Evolutionary conservation across 106 monocot species (phyloP).

Genomic region (Apostasia ramifera): DNA sequence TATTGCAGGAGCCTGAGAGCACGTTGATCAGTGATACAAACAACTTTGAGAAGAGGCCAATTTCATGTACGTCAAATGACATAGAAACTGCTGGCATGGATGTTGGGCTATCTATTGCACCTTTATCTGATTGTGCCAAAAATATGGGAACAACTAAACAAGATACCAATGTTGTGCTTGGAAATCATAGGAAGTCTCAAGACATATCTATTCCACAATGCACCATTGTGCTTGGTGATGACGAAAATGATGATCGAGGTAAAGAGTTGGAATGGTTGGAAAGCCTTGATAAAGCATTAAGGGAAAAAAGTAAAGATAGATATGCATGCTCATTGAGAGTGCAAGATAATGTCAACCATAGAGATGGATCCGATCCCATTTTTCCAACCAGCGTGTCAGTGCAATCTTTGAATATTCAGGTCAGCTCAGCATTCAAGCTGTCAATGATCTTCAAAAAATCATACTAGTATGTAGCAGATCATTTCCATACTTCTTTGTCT

Average conservation of each 20-base stretch:
- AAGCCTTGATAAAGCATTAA: constrained; percentile 28
- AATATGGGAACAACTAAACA: constrained; percentile 20
- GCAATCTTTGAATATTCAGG: constrained; percentile 17
- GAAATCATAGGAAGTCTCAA: constrained; percentile 24
- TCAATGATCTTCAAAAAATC: not conserved
- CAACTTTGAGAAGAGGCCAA: constrained; percentile 7
- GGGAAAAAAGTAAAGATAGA: constrained; percentile 18
- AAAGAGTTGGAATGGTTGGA: constrained; percentile 46
- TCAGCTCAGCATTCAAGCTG: not conserved
- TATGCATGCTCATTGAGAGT: not conserved
- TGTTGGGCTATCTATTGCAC: constrained; percentile 9
- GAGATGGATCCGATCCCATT: constrained; percentile 9
- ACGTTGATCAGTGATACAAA: not conserved
- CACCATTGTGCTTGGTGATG: constrained; percentile 2
- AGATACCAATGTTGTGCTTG: not conserved
- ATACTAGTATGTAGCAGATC: not conserved
- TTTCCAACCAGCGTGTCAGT: constrained; percentile 5
- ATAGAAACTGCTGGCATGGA: not conserved
- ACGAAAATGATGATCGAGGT: constrained; percentile 17
- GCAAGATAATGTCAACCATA: constrained; percentile 3
- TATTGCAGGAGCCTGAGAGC: constrained; percentile 5
- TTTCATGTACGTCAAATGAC: constrained; percentile 5
- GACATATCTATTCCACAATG: constrained; percentile 16
- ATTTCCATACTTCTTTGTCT: not conserved
- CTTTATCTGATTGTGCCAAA: constrained; percentile 5